Conservation (phyloP, 345 rosid genomes). For the Lepidium aucheri region DNA sequence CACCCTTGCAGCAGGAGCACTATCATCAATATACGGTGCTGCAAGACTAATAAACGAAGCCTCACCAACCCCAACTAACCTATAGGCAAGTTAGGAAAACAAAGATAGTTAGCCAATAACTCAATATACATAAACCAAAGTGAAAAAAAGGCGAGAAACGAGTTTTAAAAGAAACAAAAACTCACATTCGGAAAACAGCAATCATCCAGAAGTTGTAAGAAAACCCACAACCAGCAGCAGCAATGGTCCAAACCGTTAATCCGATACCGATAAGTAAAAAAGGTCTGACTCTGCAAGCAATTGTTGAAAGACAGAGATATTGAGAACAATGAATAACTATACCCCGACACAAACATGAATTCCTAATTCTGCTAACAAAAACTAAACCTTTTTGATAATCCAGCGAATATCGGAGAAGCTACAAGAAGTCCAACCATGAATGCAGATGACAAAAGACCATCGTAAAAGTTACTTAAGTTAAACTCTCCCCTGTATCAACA, state of each 20-base stretch:
- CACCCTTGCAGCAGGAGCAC: conserved; percentile 80
- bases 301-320: not conserved
- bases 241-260: conserved; percentile 83
- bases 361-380: not conserved
- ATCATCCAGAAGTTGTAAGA: conserved; percentile 85
- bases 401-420: conserved; percentile 90
- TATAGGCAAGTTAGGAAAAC: conserved; percentile 16
- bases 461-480: conserved; percentile 65
- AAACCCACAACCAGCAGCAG: conserved; percentile 68
- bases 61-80: conserved; percentile 98
- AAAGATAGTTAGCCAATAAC: not conserved
- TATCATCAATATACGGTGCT: conserved; percentile 94
- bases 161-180: not conserved
- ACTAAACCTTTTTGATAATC: conserved; percentile 65
- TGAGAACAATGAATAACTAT: conserved; percentile 3
- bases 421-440: conserved; percentile 96
- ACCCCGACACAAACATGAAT: not conserved
- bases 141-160: not conserved
- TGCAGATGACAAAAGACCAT: conserved; percentile 95
- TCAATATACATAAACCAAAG: not conserved
- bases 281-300: conserved; percentile 61
- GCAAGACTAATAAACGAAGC: conserved; percentile 99
- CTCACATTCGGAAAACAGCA: conserved; percentile 77
- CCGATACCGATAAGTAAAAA: conserved; percentile 89
- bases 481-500: conserved; percentile 64